These are phyloP conservation scores for Pterocarpus santalinus DNA, from an alignment of 306 rosid genomes.

Conservation along the genomic window DNA sequence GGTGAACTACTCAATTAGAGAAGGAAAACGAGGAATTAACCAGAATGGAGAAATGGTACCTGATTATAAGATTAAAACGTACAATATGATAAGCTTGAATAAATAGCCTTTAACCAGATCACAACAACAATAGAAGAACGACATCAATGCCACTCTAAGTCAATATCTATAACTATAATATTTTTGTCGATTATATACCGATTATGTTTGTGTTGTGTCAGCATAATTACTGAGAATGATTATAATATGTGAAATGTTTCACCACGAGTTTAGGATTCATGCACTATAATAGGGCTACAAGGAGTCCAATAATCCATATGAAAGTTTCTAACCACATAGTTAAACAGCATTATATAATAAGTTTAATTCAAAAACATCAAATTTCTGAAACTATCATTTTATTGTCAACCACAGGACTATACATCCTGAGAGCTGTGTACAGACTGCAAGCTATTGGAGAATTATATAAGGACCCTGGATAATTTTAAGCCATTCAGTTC, in stretches of 20 bases:
- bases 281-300: background rate
- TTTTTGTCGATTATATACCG: conserved; percentile 9
- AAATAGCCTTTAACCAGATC: conserved; percentile 4
- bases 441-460: background rate
- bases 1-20: background rate
- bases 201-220: background rate
- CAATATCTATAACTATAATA: conserved; percentile 2
- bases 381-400: conserved; percentile 15
- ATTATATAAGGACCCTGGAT: conserved; percentile 2
- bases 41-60: background rate
- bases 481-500: conserved; percentile 16
- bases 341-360: conserved; percentile 12
- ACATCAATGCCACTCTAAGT: background rate
- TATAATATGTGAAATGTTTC: conserved; percentile 11
- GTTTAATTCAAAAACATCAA: conserved; percentile 1
- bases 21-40: conserved; percentile 2
- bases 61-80: conserved; percentile 16
- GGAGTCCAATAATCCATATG: conserved; percentile 36
- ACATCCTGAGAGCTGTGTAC: conserved; percentile 12
- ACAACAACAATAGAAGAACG: background rate
- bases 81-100: conserved; percentile 31
- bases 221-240: background rate
- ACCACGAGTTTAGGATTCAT: conserved; percentile 32
- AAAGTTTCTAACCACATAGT: background rate
- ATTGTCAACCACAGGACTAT: conserved; percentile 19